Evolutionary conservation across 352 stramenopile genomes (phyloP).

Genomic region (Thalassiosira mediterranea): DNA sequence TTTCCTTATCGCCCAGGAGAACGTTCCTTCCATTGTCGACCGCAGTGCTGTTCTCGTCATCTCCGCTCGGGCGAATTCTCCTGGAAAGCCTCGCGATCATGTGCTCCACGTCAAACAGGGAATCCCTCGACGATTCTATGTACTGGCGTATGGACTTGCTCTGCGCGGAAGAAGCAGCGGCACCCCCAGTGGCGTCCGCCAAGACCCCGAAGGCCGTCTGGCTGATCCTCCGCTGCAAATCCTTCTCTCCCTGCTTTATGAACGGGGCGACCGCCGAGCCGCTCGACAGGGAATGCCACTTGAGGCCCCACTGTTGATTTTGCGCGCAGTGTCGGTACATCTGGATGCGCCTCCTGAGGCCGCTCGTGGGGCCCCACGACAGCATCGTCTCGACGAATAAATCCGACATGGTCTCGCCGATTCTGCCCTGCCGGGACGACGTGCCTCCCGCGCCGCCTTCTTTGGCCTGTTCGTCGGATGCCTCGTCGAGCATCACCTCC

Average conservation of each 20-base stretch:
- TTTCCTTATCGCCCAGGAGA: conserved; percentile 19
- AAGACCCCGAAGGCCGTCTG: conserved; percentile 56
- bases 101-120: conserved; percentile 50
- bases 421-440: neutral
- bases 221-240: conserved; percentile 47
- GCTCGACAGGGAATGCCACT: conserved; percentile 19
- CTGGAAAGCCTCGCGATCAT: conserved; percentile 30
- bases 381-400: conserved; percentile 73
- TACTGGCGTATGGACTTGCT: conserved; percentile 30
- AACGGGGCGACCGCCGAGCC: conserved; percentile 16
- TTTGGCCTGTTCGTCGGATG: conserved; percentile 11
- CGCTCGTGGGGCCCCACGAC: conserved; percentile 70
- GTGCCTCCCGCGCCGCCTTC: neutral
- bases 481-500: conserved; percentile 67
- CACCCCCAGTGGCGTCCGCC: conserved; percentile 12
- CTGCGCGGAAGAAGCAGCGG: conserved; percentile 3
- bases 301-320: conserved; percentile 19
- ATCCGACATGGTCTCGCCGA: conserved; percentile 51
- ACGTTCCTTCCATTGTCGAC: conserved; percentile 14
- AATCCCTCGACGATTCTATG: conserved; percentile 51
- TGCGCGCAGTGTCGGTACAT: conserved; percentile 53
- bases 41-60: conserved; percentile 7
- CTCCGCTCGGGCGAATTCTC: conserved; percentile 29
- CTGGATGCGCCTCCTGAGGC: conserved; percentile 63
- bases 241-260: conserved; percentile 44